Percentiles rank a stretch among this genome's conserved stretches.
Conservation (phyloP, 345 rosid species). For the Murraya paniculata region DNA sequence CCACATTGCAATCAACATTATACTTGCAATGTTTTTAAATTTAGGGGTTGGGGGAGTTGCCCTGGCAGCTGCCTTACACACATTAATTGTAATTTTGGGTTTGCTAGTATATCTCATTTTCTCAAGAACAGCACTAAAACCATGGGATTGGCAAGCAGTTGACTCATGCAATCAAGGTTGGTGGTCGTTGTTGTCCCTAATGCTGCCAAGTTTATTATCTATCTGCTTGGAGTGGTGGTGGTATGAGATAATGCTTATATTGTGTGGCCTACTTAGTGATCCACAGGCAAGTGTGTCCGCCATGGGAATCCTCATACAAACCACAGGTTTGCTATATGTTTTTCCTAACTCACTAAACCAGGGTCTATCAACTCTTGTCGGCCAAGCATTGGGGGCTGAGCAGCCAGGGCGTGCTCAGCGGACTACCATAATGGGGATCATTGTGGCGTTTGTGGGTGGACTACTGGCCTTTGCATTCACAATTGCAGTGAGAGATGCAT, state of each 20-base stretch:
- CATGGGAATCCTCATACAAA: constrained; percentile 39
- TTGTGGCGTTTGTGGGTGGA: constrained; percentile 21
- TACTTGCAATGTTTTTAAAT: constrained; percentile 19
- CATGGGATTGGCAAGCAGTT: constrained; percentile 22
- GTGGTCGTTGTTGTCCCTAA: constrained; percentile 22
- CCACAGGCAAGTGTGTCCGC: constrained; percentile 35
- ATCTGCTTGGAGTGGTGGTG: constrained; percentile 49
- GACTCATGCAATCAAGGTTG: constrained; percentile 5
- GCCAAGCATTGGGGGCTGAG: constrained; percentile 30
- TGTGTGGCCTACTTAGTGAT: constrained; percentile 29
- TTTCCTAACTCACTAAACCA: constrained; percentile 32
- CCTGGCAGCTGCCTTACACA: constrained; percentile 25
- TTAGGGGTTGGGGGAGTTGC: constrained; percentile 32
- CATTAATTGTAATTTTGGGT: constrained; percentile 20
- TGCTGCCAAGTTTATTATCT: constrained; percentile 26
- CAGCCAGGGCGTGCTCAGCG: constrained; percentile 20
- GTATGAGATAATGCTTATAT: constrained; percentile 36
- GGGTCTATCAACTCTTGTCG: constrained; percentile 28
- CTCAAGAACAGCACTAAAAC: constrained; percentile 26
- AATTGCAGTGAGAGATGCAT: constrained; percentile 18
- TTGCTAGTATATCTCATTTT: constrained; percentile 21
- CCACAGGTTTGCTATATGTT: constrained; percentile 32
- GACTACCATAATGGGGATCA: constrained; percentile 24
- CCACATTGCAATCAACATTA: constrained; percentile 33
- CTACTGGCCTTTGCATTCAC: constrained; percentile 22